Conservation (phyloP, 2,329 filamentous ascomycete genomes). For the Canariomyces notabilis region DNA sequence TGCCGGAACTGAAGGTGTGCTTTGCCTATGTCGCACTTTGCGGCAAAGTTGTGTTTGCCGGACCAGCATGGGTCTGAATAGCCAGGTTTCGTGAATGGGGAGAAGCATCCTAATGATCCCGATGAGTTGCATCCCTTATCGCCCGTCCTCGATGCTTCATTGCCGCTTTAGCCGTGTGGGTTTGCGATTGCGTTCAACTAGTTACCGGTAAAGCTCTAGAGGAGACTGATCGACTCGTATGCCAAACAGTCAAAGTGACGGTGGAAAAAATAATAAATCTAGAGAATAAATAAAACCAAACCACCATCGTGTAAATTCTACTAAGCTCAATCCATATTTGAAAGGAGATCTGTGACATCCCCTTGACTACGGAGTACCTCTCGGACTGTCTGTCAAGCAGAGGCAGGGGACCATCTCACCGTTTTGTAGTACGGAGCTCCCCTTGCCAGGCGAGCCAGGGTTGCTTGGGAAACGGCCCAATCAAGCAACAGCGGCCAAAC, state of each 20-base stretch:
- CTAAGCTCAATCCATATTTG: too few species aligned
- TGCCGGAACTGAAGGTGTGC: not conserved
- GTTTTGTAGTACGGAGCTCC: not conserved
- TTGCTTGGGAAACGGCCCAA: slow-evolving; percentile 25
- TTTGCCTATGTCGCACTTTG: not conserved
- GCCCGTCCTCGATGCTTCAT: not conserved
- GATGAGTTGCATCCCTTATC: not conserved
- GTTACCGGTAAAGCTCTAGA: too few species aligned
- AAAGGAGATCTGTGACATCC: too few species aligned
- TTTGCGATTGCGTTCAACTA: too few species aligned
- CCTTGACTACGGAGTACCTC: not conserved
- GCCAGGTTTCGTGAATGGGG: not conserved
- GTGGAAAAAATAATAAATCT: not conserved
- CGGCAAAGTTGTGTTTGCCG: not conserved
- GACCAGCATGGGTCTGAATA: not conserved
- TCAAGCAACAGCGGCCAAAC: slow-evolving; percentile 15
- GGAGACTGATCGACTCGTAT: too few species aligned
- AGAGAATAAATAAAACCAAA: too few species aligned
- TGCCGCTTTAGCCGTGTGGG: not conserved
- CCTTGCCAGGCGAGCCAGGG: slow-evolving; percentile 8
- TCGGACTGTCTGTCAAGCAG: not conserved
- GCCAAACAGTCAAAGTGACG: not conserved
- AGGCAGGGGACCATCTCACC: not conserved
- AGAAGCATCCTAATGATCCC: not conserved
- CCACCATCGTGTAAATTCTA: too few species aligned